These are phyloP conservation scores for Cercis canadensis DNA, from an alignment of 306 rosid species.

Conservation along the genomic window DNA sequence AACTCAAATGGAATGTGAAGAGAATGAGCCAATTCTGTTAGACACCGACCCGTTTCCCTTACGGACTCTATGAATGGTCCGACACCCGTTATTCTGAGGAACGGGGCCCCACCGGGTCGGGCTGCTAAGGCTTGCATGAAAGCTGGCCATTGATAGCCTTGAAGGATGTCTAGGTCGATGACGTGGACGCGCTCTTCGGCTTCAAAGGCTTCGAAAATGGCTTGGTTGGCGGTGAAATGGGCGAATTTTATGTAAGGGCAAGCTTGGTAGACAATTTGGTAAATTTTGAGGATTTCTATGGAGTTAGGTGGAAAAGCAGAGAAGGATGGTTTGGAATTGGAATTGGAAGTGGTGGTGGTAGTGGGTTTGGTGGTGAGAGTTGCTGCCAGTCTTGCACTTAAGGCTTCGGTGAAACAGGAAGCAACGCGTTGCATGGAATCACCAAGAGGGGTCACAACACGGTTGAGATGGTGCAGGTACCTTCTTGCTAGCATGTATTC, in stretches of 20 bases:
- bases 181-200: constrained; percentile 84
- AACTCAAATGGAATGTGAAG: constrained; percentile 87
- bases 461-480: constrained; percentile 77
- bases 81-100: constrained; percentile 71
- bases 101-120: constrained; percentile 60
- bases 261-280: constrained; percentile 92
- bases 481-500: constrained; percentile 87
- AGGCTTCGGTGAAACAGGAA: constrained; percentile 82
- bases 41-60: constrained; percentile 71
- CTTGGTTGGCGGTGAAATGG: constrained; percentile 92
- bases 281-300: constrained; percentile 77
- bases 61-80: constrained; percentile 58
- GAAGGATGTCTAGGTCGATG: constrained; percentile 82
- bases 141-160: constrained; percentile 96
- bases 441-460: constrained; percentile 75
- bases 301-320: constrained; percentile 67
- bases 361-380: constrained; percentile 50
- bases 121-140: constrained; percentile 95
- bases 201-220: constrained; percentile 90
- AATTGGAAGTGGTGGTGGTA: not conserved
- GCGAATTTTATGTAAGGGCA: constrained; percentile 91
- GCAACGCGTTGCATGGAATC: constrained; percentile 96
- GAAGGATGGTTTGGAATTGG: constrained; percentile 37
- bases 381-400: constrained; percentile 71
- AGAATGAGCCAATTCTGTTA: constrained; percentile 70